These are phyloP conservation scores for Boletales sp. DNA, from an alignment of 768 basidiomycete genomes.

Conservation along the genomic window DNA sequence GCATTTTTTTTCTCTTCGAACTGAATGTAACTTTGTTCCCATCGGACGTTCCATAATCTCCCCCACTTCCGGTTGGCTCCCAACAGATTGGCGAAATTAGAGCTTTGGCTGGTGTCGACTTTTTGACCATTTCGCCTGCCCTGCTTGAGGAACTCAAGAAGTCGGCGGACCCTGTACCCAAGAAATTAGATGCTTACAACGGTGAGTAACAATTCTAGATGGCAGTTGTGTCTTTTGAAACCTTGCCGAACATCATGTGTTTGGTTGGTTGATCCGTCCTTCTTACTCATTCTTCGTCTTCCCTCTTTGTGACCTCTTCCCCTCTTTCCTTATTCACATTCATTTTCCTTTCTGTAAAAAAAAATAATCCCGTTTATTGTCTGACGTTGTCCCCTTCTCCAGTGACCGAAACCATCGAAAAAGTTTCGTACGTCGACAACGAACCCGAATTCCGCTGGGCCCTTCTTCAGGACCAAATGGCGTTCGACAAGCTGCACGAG, in stretches of 20 bases:
- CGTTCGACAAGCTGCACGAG: conserved; percentile 98
- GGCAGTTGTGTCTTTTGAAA: not conserved
- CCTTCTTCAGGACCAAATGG: conserved; percentile 91
- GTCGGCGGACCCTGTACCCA: conserved; percentile 72
- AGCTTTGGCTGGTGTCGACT: conserved; percentile 94
- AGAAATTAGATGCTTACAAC: conserved; percentile 68
- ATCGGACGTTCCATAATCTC: no score
- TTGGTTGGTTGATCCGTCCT: conserved; percentile 10
- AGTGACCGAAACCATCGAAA: conserved; percentile 61
- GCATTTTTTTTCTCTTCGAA: not conserved
- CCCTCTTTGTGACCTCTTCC: no score
- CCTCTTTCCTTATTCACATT: no score
- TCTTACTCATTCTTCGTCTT: not conserved
- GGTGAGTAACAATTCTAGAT: no score
- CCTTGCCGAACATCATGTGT: conserved; percentile 1
- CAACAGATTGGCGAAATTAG: conserved; percentile 84
- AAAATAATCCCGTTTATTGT: no score
- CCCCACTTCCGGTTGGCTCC: conserved; percentile 7
- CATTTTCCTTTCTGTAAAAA: no score
- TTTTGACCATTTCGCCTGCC: conserved; percentile 89
- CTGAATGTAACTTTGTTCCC: no score
- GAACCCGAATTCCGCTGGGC: conserved; percentile 96
- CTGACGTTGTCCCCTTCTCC: not conserved
- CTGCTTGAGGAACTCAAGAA: conserved; percentile 93
- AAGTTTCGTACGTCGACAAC: conserved; percentile 85